A percentile compares a stretch with the other conserved stretches of the same genome.
Evolutionary conservation across 169 alveolate species (phyloP).

Genomic region (Cyclospora cayetanensis): DNA sequence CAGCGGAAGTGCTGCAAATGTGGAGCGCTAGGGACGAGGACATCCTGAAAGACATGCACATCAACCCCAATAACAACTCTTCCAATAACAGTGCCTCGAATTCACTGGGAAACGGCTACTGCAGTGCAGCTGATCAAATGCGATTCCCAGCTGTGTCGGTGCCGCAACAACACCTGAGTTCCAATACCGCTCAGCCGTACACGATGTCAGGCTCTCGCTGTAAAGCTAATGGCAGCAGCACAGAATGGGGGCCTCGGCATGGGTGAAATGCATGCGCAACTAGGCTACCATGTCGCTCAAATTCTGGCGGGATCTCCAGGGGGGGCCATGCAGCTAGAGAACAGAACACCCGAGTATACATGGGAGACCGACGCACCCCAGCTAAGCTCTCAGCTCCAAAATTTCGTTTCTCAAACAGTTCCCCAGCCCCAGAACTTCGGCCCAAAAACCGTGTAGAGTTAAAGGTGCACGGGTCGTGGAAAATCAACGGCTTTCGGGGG

Average conservation of each 20-base stretch:
- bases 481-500: no score
- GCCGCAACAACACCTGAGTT: background rate
- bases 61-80: no score
- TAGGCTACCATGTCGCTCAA: background rate
- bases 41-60: constrained; percentile 72
- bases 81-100: no score
- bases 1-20: constrained; percentile 79
- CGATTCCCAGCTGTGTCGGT: background rate
- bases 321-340: background rate
- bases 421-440: no score
- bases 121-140: background rate
- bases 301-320: background rate
- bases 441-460: no score
- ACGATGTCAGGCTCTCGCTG: background rate
- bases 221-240: background rate
- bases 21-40: constrained; percentile 79
- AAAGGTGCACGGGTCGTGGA: no score
- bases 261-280: background rate
- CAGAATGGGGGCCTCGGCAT: background rate
- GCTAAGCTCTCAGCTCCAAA: background rate
- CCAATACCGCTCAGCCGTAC: background rate
- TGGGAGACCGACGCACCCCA: background rate
- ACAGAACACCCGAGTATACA: background rate
- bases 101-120: background rate
- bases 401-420: no score